phyloP scores from a whole-genome alignment of 2,329 filamentous ascomycete genomes.

The Colletotrichum lindemuthianum region DNA sequence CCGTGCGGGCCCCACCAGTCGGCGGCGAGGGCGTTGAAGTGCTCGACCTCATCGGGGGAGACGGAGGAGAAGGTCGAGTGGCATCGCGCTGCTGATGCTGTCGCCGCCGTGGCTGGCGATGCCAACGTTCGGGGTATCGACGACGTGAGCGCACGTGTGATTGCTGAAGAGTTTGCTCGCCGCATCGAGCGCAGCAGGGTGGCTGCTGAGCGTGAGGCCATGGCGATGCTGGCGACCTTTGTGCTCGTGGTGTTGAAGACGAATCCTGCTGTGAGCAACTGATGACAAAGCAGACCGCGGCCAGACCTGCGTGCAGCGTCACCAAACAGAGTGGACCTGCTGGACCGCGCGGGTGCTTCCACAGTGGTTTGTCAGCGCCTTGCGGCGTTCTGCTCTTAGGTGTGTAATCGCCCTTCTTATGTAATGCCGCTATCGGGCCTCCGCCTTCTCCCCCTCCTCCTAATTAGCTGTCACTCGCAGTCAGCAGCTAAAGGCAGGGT shows the following conservation, averaged over 20 bases:
- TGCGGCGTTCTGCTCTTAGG: too few relatives aligned
- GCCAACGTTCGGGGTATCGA: slow-evolving; percentile 1
- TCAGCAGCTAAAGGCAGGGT: background rate
- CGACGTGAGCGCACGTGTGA: slow-evolving; percentile 20
- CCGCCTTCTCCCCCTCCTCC: background rate
- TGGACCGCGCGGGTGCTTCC: slow-evolving; percentile 20
- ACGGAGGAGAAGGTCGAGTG: slow-evolving; percentile 70
- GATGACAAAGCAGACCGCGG: slow-evolving; percentile 27
- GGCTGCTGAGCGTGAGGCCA: slow-evolving; percentile 33
- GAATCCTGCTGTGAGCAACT: slow-evolving; percentile 15
- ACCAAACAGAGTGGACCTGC: background rate
- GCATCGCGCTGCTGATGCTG: background rate
- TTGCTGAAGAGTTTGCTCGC: slow-evolving; percentile 1
- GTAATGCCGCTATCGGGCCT: slow-evolving; percentile 9
- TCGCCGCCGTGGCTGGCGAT: background rate
- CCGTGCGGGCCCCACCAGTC: slow-evolving; percentile 98
- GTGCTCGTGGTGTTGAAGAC: slow-evolving; percentile 25
- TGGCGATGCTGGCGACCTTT: slow-evolving; percentile 6
- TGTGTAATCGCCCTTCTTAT: background rate
- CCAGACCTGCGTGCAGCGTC: background rate
- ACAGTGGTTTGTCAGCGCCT: slow-evolving; percentile 17
- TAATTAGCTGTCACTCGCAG: background rate
- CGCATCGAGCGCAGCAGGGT: slow-evolving; percentile 29
- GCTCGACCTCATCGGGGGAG: slow-evolving; percentile 87
- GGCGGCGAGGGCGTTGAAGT: slow-evolving; percentile 93